phyloP scores from a whole-genome alignment of 192 early-diverging fungal species.

The Backusella circina region DNA sequence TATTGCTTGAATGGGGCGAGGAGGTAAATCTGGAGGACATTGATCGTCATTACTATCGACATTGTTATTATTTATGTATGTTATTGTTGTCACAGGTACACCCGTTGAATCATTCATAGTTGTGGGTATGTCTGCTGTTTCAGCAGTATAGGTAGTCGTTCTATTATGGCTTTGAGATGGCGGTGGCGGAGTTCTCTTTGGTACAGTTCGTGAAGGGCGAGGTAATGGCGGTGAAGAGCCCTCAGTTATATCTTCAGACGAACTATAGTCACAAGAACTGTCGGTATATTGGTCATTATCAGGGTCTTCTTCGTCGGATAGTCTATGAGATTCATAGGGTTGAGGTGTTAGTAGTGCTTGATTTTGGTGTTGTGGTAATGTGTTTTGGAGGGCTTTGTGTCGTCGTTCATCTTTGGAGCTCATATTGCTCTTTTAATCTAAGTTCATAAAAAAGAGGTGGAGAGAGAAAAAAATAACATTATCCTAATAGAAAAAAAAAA shows the following conservation, averaged over 20 bases:
- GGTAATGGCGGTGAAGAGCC: background rate
- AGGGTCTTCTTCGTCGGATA: background rate
- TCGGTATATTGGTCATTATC: background rate
- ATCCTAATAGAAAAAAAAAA: conserved; percentile 39
- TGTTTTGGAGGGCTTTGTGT: background rate
- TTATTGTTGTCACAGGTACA: background rate
- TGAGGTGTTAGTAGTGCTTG: background rate
- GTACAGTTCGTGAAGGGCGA: background rate
- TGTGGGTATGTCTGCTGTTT: background rate
- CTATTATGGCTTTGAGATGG: background rate
- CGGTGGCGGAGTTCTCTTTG: background rate
- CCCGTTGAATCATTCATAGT: background rate
- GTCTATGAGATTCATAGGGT: background rate
- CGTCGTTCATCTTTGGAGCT: background rate
- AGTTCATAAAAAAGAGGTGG: background rate
- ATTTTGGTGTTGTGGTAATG: background rate
- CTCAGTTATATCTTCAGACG: background rate
- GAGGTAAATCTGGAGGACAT: background rate
- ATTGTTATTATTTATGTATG: background rate
- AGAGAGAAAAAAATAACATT: conserved; percentile 65
- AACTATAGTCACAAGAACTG: background rate
- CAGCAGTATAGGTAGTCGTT: background rate
- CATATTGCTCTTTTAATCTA: background rate
- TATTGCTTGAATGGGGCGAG: background rate
- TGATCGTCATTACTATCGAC: background rate